Conservation (phyloP, 1,284 basidiomycete genomes). For the Cutaneotrichosporon curvatum region DNA sequence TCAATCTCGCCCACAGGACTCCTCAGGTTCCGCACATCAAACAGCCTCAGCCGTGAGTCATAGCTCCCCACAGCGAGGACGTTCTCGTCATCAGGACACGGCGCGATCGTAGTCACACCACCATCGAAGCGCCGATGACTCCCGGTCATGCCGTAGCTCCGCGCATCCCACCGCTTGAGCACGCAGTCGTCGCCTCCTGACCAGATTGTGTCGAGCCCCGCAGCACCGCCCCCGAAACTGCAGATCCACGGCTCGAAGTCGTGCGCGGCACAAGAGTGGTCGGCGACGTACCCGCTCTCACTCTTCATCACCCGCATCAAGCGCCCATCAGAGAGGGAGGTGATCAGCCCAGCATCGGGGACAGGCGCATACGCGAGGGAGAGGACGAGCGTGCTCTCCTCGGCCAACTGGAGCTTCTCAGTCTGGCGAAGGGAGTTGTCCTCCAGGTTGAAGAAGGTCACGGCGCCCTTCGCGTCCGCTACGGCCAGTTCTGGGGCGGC, state of each 20-base stretch:
- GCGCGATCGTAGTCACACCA: constrained; percentile 86
- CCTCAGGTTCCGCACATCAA: constrained; percentile 68
- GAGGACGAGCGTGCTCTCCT: constrained; percentile 48
- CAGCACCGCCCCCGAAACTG: constrained; percentile 79
- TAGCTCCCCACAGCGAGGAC: constrained; percentile 91
- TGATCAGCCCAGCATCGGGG: constrained; percentile 51
- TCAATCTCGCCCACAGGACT: constrained; percentile 57
- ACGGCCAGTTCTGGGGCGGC: constrained; percentile 51
- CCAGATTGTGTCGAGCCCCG: constrained; percentile 58
- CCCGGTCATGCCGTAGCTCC: constrained; percentile 57
- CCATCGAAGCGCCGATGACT: constrained; percentile 80
- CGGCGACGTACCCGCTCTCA: constrained; percentile 44
- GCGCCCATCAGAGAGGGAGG: constrained; percentile 71
- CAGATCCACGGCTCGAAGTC: constrained; percentile 93
- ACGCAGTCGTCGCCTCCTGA: constrained; percentile 91
- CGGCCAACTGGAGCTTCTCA: constrained; percentile 47
- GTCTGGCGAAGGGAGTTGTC: constrained; percentile 17
- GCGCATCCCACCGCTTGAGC: constrained; percentile 84
- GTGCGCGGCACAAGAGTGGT: constrained; percentile 73
- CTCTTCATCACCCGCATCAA: constrained; percentile 57
- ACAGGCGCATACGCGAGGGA: constrained; percentile 36
- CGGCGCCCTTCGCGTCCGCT: constrained; percentile 72
- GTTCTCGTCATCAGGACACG: constrained; percentile 69
- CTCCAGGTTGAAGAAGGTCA: constrained; percentile 57
- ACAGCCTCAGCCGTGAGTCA: constrained; percentile 71